These are phyloP conservation scores for Erodium moschatum DNA, from an alignment of 441 rosid species.

Conservation along the genomic window DNA sequence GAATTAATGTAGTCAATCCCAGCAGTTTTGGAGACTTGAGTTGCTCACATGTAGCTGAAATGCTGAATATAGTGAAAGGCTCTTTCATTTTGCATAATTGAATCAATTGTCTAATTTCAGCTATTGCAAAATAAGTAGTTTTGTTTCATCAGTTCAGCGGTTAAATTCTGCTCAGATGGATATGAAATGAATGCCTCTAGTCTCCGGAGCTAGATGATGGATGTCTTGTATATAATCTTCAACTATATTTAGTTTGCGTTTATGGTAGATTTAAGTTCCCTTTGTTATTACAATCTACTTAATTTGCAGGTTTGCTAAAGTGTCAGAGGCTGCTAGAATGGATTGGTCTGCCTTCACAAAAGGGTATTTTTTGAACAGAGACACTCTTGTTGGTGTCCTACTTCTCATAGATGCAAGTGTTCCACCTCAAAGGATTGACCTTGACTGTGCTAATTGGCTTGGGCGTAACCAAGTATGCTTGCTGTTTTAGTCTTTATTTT, in stretches of 20 bases:
- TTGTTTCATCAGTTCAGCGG: background rate
- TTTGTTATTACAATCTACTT: background rate
- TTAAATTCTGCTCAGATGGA: background rate
- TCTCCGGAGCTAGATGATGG: background rate
- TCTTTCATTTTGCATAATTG: background rate
- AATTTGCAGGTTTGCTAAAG: slow-evolving; percentile 64
- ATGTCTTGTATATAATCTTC: background rate
- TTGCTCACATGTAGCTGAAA: background rate
- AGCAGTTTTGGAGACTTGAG: background rate
- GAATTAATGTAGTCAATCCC: background rate
- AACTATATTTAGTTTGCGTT: background rate
- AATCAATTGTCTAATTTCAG: background rate
- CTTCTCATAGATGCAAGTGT: slow-evolving; percentile 83
- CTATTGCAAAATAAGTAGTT: background rate
- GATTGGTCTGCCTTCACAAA: slow-evolving; percentile 90
- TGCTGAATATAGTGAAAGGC: background rate
- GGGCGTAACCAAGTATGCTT: slow-evolving; percentile 60
- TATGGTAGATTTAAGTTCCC: background rate
- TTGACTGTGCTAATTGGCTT: slow-evolving; percentile 92
- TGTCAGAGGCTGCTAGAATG: slow-evolving; percentile 60
- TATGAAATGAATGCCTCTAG: background rate
- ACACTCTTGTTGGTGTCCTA: slow-evolving; percentile 56
- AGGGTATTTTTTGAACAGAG: slow-evolving; percentile 76
- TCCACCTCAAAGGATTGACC: slow-evolving; percentile 83
- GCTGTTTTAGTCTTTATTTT: slow-evolving; percentile 1